Evolutionary conservation across 129 eudicot species (phyloP).

Genomic region (Flaveria robusta): DNA sequence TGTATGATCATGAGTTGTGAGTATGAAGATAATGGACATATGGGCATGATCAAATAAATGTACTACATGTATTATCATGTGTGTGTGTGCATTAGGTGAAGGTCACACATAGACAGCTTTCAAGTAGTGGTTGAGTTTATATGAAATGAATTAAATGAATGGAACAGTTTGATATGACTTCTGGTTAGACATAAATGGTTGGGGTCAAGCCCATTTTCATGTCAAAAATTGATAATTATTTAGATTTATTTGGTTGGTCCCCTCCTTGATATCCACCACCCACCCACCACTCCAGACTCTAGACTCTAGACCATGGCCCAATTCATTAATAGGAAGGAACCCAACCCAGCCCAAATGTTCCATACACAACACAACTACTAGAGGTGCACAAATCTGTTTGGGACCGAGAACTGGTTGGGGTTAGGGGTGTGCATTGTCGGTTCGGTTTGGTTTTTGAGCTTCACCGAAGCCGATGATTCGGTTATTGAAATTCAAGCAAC

Average conservation of each 20-base stretch:
- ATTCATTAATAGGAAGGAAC: not conserved
- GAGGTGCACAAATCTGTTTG: no score
- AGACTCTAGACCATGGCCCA: not conserved
- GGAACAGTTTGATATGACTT: slow-evolving; percentile 37
- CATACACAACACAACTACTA: not conserved
- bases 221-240: slow-evolving; percentile 19
- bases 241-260: slow-evolving; percentile 13
- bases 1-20: slow-evolving; percentile 13
- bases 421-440: no score
- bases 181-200: slow-evolving; percentile 41
- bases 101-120: slow-evolving; percentile 39
- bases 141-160: slow-evolving; percentile 31
- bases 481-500: no score
- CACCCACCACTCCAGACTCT: slow-evolving; percentile 14
- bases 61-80: slow-evolving; percentile 34
- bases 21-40: slow-evolving; percentile 14
- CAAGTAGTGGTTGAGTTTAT: slow-evolving; percentile 32
- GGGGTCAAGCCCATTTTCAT: slow-evolving; percentile 42
- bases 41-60: slow-evolving; percentile 38
- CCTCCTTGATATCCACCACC: slow-evolving; percentile 18
- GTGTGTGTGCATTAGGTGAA: slow-evolving; percentile 40
- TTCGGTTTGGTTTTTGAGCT: no score
- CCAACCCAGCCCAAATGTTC: slow-evolving; percentile 2
- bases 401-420: no score
- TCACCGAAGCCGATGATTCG: no score